Percentiles rank a stretch among this genome's conserved stretches.
These are phyloP conservation scores for Phylloporus arenicola DNA, from an alignment of 768 basidiomycete species.

Conservation along the genomic window DNA sequence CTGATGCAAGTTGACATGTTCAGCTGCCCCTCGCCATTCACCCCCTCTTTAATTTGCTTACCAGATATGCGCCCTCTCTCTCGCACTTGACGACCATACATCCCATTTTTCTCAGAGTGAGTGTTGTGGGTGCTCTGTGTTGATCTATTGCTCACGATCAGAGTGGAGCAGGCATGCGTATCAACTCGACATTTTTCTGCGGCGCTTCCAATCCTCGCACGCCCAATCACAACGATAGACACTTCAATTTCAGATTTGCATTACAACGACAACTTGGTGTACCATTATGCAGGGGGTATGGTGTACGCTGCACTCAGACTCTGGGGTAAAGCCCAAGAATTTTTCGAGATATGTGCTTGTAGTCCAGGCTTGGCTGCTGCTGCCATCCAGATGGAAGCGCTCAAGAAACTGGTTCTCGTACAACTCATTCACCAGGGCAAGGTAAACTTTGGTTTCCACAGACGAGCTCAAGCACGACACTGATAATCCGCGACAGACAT, in stretches of 20 bases:
- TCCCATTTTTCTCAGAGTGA: slow-evolving; percentile 57
- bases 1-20: slow-evolving; percentile 12
- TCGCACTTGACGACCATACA: slow-evolving; percentile 69
- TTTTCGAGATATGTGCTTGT: slow-evolving; percentile 74
- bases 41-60: slow-evolving; percentile 56
- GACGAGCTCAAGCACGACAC: not conserved
- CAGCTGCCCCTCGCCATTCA: slow-evolving; percentile 46
- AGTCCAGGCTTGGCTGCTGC: slow-evolving; percentile 53
- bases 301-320: slow-evolving; percentile 54
- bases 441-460: slow-evolving; percentile 32
- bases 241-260: slow-evolving; percentile 53
- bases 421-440: slow-evolving; percentile 76
- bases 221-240: slow-evolving; percentile 66
- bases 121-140: slow-evolving; percentile 13
- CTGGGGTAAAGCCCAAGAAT: slow-evolving; percentile 68
- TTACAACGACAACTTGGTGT: slow-evolving; percentile 78
- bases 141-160: not conserved
- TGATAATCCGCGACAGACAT: slow-evolving; percentile 17
- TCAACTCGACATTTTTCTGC: slow-evolving; percentile 45
- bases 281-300: slow-evolving; percentile 81
- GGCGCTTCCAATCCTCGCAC: slow-evolving; percentile 55
- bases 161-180: slow-evolving; percentile 50
- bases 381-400: slow-evolving; percentile 77
- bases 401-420: slow-evolving; percentile 77
- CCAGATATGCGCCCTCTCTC: slow-evolving; percentile 52